These are phyloP conservation scores for Cytospora mali DNA, from an alignment of 2,329 filamentous ascomycete genomes.

Conservation along the genomic window DNA sequence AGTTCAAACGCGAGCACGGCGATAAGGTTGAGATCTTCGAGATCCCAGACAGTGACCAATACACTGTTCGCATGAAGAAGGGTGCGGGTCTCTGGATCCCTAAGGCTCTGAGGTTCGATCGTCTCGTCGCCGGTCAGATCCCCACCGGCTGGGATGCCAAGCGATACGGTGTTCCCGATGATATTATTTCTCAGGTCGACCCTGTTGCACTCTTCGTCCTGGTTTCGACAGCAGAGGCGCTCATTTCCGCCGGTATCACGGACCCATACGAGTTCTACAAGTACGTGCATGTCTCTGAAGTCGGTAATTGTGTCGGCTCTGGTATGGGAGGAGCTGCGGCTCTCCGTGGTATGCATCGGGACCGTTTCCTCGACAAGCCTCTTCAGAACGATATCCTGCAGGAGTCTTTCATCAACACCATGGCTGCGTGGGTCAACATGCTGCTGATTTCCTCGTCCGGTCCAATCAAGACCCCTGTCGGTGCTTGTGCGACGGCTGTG, in stretches of 20 bases:
- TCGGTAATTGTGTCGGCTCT: constrained; percentile 97
- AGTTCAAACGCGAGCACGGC: constrained; percentile 95
- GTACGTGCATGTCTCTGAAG: constrained; percentile 96
- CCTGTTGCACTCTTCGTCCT: constrained; percentile 95
- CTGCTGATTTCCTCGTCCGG: constrained; percentile 94
- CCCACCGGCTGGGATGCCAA: constrained; percentile 97
- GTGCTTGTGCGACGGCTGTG: constrained; percentile 94
- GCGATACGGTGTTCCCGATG: constrained; percentile 93
- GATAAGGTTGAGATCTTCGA: constrained; percentile 98
- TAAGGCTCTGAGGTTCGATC: constrained; percentile 95
- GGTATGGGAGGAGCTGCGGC: constrained; percentile 95
- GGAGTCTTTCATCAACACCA: constrained; percentile 99
- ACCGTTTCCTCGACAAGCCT: constrained; percentile 94
- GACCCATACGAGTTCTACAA: constrained; percentile 99
- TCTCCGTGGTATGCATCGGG: constrained; percentile 96
- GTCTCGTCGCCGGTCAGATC: constrained; percentile 94
- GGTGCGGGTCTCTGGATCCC: constrained; percentile 93
- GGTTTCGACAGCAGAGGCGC: constrained; percentile 88
- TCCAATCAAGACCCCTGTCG: constrained; percentile 97
- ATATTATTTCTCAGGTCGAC: constrained; percentile 97
- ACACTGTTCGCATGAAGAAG: constrained; percentile 92
- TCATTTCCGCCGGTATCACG: constrained; percentile 91
- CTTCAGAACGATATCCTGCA: constrained; percentile 99
- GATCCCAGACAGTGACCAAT: constrained; percentile 90
- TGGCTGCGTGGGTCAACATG: constrained; percentile 99